Evolutionary conservation across 129 eudicot genomes (phyloP), one percentile per base, ranked within the genome.

Genomic region (Oenanthe sinensis): DNA sequence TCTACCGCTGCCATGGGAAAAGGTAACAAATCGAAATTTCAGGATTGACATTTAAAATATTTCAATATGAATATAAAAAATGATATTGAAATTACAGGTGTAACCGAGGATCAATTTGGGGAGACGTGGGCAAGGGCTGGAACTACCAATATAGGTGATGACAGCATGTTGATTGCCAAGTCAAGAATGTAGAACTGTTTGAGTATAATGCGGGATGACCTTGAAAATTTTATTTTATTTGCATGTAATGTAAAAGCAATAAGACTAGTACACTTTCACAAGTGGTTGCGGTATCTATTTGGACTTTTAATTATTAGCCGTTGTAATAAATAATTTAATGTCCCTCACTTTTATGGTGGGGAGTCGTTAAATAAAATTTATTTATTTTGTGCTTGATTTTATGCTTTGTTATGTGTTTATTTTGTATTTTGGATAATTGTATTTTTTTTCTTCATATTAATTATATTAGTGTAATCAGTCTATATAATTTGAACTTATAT

Each of bases 1-100:
- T 95, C 99, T 0, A 95, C 99, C 54, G 99, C 99, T 49, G 97
- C 99, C 47, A 95, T 95, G 99, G 99, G 96, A 50, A 95, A 90
- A 91, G 99, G 99, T 79, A 87, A 78, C 73, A n/a, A 69, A 28
- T 22, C 2, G 12, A 20, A 55, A 55, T 6, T 13, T 6, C 6
- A 2, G 65, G 12, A 55, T 6, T 22, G 9, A 55, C 8, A 22
- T 55, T 54, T 15, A 39, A 24, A 62, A 36, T 8, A 2, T 24
- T 62, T 17, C 8, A 28, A 63, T 0, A 63, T 30, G 4, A 63
- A 9, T 26, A 63, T 4, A 24, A 10, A 20, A 19, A 20, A 19
- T 58, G 65, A n/a, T 0, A 10, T 26, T 46, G 33, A n/a, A n/a
- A 20, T 76, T 76, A 80, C 81, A 91, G 98, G 98, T 26, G 98